A percentile compares a stretch with the other conserved stretches of the same genome.
These are phyloP conservation scores for Baorangia bicolor DNA, from an alignment of 768 basidiomycete genomes.

Conservation along the genomic window DNA sequence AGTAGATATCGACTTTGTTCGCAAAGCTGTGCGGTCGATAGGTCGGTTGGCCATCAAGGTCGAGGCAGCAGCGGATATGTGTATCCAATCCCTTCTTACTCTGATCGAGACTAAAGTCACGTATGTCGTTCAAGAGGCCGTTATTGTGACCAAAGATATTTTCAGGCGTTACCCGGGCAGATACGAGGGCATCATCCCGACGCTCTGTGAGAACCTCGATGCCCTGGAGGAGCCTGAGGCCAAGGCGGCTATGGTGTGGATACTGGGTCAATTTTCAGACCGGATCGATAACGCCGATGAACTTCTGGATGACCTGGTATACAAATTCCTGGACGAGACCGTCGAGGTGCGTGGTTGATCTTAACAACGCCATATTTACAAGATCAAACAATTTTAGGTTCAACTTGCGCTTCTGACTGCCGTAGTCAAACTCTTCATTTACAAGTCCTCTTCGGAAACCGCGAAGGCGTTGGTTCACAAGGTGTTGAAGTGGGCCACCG, in stretches of 20 bases:
- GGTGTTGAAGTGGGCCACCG: constrained; percentile 95
- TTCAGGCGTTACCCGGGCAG: constrained; percentile 95
- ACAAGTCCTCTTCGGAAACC: constrained; percentile 78
- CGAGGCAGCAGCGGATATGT: constrained; percentile 80
- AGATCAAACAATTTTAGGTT: constrained; percentile 51
- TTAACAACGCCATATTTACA: neutral
- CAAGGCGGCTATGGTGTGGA: constrained; percentile 98
- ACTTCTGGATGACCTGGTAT: constrained; percentile 86
- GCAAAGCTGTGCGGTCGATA: constrained; percentile 96
- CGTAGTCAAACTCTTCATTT: constrained; percentile 93
- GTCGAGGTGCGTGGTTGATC: constrained; percentile 63
- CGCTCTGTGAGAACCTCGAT: constrained; percentile 89
- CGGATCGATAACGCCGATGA: constrained; percentile 96
- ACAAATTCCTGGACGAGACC: constrained; percentile 90
- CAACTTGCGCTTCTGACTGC: constrained; percentile 95
- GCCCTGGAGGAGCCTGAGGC: constrained; percentile 93
- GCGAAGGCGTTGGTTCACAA: constrained; percentile 91
- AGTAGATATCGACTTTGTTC: constrained; percentile 96
- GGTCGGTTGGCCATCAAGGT: constrained; percentile 99
- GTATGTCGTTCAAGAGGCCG: constrained; percentile 96
- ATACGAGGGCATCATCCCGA: constrained; percentile 96
- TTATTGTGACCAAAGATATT: constrained; percentile 97
- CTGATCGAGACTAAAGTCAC: constrained; percentile 92
- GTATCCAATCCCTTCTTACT: constrained; percentile 81
- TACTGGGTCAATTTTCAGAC: constrained; percentile 94